Base-by-base conservation (phyloP, 2,329 filamentous ascomycete species). In the Colletotrichum kahawae region DNA sequence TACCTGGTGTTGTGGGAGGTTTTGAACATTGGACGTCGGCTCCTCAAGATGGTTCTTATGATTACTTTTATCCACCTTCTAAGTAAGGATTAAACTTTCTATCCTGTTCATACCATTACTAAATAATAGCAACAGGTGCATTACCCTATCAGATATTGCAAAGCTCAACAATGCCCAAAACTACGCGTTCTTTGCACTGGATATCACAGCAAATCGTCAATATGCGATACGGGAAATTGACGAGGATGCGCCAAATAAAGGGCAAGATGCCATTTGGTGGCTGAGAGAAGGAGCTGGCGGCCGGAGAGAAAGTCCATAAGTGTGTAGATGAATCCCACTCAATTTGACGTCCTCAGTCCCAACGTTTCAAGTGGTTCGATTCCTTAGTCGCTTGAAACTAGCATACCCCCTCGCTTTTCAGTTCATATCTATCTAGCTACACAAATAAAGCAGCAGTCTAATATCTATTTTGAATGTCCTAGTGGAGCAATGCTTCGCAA, bases 401-500 rank as follows among this genome's bases (percentile, higher is more conserved):
- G 18, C 9, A n/a, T 43, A 10, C n/a, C 7, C 8, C n/a, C 18
- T n/a, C 10, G 0, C 9, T 1, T 43, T n/a, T n/a, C 16, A n/a
- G 8, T 9, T 8, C 8, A 10, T 10, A 6, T 43, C 14, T 4
- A 43, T 18, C 18, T n/a, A 43, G 1, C 0, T 6, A 1, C 18
- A 43, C 9, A 6, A 18, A 12, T n/a, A n/a, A 43, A 1, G 8
- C 9, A n/a, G 18, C 6, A 18, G 36, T n/a, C 18, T 10, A n/a
- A 43, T 7, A 4, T 48, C 38, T 21, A 48, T 21, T 2, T 21
- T 12, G 5, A n/a, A n/a, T 12, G 18, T n/a, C 5, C 18, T n/a
- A 4, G 0, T 21, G 1, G 13, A 7, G 43, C 10, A 48, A 48
- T n/a, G 0, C 4, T 21, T 51, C 18, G 10, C 6, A 51, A 51